A percentile compares a stretch with the other conserved stretches of the same genome.
Conservation (phyloP, 768 basidiomycete species). For the Coprinopsis sp. region DNA sequence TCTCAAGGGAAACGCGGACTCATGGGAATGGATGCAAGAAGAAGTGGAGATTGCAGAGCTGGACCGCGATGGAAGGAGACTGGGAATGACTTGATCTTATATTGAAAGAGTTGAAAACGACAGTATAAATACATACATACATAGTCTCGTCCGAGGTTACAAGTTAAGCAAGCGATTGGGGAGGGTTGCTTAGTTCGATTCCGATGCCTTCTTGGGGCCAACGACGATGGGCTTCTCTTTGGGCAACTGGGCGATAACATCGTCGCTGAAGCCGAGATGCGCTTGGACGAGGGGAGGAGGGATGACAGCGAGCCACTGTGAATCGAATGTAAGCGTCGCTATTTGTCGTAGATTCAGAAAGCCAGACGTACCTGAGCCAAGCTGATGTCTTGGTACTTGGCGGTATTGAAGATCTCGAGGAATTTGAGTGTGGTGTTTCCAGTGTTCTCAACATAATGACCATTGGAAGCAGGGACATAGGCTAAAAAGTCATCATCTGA, state of each 20-base stretch:
- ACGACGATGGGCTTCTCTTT: slow-evolving; percentile 38
- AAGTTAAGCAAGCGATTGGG: too few species aligned
- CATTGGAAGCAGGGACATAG: slow-evolving; percentile 56
- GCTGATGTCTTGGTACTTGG: slow-evolving; percentile 14
- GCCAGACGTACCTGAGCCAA: slow-evolving; percentile 10
- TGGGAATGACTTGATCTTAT: too few species aligned
- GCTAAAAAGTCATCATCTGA: slow-evolving; percentile 23
- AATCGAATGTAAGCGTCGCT: background rate
- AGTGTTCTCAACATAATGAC: slow-evolving; percentile 53
- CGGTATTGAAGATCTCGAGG: slow-evolving; percentile 42
- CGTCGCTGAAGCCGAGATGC: slow-evolving; percentile 34
- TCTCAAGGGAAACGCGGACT: slow-evolving; percentile 21
- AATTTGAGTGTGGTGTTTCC: slow-evolving; percentile 45
- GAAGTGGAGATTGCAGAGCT: slow-evolving; percentile 17
- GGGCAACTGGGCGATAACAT: slow-evolving; percentile 27
- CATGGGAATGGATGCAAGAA: slow-evolving; percentile 24
- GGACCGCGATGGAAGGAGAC: background rate
- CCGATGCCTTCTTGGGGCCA: too few species aligned
- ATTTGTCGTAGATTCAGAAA: background rate
- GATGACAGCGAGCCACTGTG: slow-evolving; percentile 38
- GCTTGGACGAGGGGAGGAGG: slow-evolving; percentile 39
- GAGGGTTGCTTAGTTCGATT: too few species aligned
- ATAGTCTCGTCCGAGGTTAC: too few species aligned
- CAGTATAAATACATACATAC: too few species aligned
- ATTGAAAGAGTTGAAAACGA: too few species aligned